Evolutionary conservation across 2,329 filamentous ascomycete species (phyloP), one percentile per base, ranked within the genome.

Genomic region (Penicillium sp.): DNA sequence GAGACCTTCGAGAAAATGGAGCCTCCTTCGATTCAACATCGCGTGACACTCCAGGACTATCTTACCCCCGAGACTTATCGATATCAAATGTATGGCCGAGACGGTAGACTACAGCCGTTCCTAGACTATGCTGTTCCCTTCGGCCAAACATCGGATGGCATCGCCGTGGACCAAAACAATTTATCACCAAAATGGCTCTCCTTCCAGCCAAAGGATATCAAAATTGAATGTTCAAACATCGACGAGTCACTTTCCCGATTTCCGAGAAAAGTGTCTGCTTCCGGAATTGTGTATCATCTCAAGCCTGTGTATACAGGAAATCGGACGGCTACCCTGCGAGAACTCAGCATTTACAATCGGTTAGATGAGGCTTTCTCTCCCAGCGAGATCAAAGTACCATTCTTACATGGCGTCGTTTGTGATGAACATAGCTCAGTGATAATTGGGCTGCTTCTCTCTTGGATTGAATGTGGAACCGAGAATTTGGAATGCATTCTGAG

Each of bases 401-500:
- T 13, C 13, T 16, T 33, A 25, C 31, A 33, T 11, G 31, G 11
- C 4, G 18, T 33, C 7, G 31, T 33, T 33, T 20, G 12, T 4
- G 31, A 33, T 4, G 20, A 15, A 26, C 6, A 8, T 16, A 26
- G 12, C 12, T 13, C 31, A 10, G 9, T 26, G 10, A 8, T 33
- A 26, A 33, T 33, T 33, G 31, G 31, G 9, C 12, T 33, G 13
- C 31, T 33, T 16, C 20, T 33, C 10, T 33, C 31, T 13, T 33
- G 31, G 31, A 33, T 26, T 33, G 31, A 33, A 14, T 25, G 31
- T 26, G 31, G 20, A 13, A 25, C 4, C 14, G 20, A 25, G 14
- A 33, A 25, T 14, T 26, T 33, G 31, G 31, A 33, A 14, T 33
- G 31, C 20, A 26, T 33, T 16, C 20, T 33, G n/a, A 26, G 11